Conservation (phyloP, 2,329 filamentous ascomycete genomes). For the Fusarium nurragi region DNA sequence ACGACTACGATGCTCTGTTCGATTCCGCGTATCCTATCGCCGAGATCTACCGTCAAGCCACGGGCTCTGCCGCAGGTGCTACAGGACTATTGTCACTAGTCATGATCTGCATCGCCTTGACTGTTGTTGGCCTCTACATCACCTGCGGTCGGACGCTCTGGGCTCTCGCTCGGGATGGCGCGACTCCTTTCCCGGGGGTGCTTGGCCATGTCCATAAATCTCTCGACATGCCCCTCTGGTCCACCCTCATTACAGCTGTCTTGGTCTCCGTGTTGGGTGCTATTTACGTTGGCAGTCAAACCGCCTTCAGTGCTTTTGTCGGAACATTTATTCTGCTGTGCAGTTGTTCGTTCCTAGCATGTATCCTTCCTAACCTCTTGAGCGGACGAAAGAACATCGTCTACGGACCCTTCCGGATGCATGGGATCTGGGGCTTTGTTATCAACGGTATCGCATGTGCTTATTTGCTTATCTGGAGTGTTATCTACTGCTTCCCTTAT, state of each 20-base stretch:
- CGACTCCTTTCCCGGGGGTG: conserved; percentile 46
- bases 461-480: conserved; percentile 69
- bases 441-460: conserved; percentile 62
- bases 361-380: conserved; percentile 67
- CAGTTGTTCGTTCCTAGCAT: conserved; percentile 63
- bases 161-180: conserved; percentile 54
- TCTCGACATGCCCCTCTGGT: conserved; percentile 51
- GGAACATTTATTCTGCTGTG: conserved; percentile 56
- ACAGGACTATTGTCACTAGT: conserved; percentile 59
- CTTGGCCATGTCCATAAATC: conserved; percentile 46
- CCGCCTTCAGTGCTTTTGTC: conserved; percentile 74
- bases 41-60: conserved; percentile 71
- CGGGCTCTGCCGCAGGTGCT: conserved; percentile 60
- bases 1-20: conserved; percentile 61
- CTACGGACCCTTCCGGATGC: conserved; percentile 69
- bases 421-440: conserved; percentile 55
- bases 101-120: conserved; percentile 51
- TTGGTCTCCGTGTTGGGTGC: conserved; percentile 64
- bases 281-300: conserved; percentile 72
- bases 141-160: conserved; percentile 54
- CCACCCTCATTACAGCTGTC: conserved; percentile 60
- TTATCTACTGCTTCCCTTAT: conserved; percentile 71
- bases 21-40: conserved; percentile 69
- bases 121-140: conserved; percentile 50
- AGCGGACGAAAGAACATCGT: conserved; percentile 50